Conservation (phyloP, 208 protist genomes). For the Balamuthia mandrillaris region DNA sequence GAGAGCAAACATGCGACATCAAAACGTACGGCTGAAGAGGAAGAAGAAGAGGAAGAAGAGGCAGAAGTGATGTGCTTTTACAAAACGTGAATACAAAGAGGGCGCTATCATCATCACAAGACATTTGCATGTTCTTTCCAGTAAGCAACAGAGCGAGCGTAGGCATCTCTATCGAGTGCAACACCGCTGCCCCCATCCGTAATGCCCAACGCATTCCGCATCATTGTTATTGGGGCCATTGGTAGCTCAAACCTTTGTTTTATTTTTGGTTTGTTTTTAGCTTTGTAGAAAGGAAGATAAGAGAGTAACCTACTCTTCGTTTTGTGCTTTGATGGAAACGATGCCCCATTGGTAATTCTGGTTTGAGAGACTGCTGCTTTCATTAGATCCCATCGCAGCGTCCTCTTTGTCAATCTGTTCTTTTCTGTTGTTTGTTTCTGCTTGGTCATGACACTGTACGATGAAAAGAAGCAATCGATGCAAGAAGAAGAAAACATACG, state of each 20-base stretch:
- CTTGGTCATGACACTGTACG: not conserved
- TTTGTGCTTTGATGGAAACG: conserved; percentile 17
- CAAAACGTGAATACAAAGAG: no score
- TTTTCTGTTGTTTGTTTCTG: not conserved
- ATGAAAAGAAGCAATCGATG: not conserved
- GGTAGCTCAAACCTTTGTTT: not conserved
- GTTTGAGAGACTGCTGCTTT: not conserved
- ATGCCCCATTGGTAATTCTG: conserved; percentile 23
- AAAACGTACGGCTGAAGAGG: no score
- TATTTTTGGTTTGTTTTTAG: not conserved
- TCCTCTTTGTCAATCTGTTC: conserved; percentile 3
- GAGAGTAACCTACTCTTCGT: not conserved
- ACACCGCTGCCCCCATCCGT: not conserved
- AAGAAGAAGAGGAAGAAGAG: no score
- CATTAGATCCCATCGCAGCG: not conserved
- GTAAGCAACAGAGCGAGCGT: not conserved
- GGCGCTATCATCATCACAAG: no score
- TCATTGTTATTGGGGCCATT: conserved; percentile 18
- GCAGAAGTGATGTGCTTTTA: no score
- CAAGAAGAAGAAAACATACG: not conserved
- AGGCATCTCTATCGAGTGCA: not conserved
- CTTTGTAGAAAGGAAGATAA: not conserved
- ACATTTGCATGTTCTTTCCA: conserved; percentile 14
- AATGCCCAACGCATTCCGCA: not conserved
- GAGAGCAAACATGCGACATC: no score